Percentiles rank a stretch among this genome's conserved stretches.
Conservation (phyloP, 805 yeast genomes). For the Kazachstania bromeliacearum region DNA sequence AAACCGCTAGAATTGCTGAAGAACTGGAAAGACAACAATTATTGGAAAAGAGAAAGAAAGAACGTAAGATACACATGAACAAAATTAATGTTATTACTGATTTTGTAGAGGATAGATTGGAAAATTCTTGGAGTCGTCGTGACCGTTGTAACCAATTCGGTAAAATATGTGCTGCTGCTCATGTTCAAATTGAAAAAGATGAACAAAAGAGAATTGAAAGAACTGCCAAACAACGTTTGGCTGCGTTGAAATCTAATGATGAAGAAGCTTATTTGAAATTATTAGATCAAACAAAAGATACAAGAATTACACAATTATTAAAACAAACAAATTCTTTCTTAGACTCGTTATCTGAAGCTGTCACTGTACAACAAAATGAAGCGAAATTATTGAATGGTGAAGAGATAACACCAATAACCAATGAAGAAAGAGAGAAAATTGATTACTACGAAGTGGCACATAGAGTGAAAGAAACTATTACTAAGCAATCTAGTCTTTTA, state of each 20-base stretch:
- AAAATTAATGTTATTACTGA: slow-evolving; percentile 36
- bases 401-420: slow-evolving; percentile 30
- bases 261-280: slow-evolving; percentile 81
- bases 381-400: slow-evolving; percentile 28
- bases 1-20: slow-evolving; percentile 66
- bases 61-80: slow-evolving; percentile 41
- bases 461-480: slow-evolving; percentile 55
- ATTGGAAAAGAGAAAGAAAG: slow-evolving; percentile 45
- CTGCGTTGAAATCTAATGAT: slow-evolving; percentile 78
- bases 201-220: slow-evolving; percentile 66
- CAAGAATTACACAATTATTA: slow-evolving; percentile 74
- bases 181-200: slow-evolving; percentile 49
- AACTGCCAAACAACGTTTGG: slow-evolving; percentile 81
- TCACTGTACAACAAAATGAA: slow-evolving; percentile 58
- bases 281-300: slow-evolving; percentile 79
- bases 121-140: slow-evolving; percentile 14
- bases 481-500: slow-evolving; percentile 56
- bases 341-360: slow-evolving; percentile 72
- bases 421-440: slow-evolving; percentile 53
- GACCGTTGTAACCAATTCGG: slow-evolving; percentile 28
- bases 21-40: slow-evolving; percentile 66
- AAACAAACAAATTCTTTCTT: slow-evolving; percentile 72
- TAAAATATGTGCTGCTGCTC: slow-evolving; percentile 19
- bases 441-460: slow-evolving; percentile 83
- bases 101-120: slow-evolving; percentile 24